These are phyloP conservation scores for Penicillium atrosanguineum DNA, from an alignment of 495 filamentous ascomycete species.

Conservation along the genomic window DNA sequence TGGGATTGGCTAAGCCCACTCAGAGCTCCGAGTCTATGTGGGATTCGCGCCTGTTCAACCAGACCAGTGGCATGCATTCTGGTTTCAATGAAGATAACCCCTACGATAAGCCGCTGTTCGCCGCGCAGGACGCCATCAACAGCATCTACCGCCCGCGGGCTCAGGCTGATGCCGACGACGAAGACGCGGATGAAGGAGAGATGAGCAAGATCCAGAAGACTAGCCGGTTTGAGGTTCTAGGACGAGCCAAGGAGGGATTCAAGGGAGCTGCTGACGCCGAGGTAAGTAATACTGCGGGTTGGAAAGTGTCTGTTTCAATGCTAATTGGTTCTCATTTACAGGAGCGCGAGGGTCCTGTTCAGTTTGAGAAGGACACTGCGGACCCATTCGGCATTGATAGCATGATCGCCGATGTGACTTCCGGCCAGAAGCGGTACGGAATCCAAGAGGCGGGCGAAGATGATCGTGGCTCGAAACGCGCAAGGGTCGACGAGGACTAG, in stretches of 20 bases:
- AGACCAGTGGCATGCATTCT: constrained; percentile 78
- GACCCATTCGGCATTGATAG: constrained; percentile 93
- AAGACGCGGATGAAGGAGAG: constrained; percentile 77
- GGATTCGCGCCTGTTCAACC: constrained; percentile 94
- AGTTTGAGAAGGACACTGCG: constrained; percentile 88
- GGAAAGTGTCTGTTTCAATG: background rate
- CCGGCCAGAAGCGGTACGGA: constrained; percentile 76
- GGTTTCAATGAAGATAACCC: constrained; percentile 98
- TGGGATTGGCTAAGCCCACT: constrained; percentile 93
- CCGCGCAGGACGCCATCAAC: constrained; percentile 91
- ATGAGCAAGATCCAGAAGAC: constrained; percentile 84
- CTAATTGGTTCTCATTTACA: constrained; percentile 33
- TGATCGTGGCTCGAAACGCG: constrained; percentile 67
- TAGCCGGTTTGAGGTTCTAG: constrained; percentile 80
- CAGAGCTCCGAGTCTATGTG: constrained; percentile 90
- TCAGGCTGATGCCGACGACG: constrained; percentile 65
- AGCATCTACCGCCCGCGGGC: constrained; percentile 88
- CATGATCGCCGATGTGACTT: constrained; percentile 79
- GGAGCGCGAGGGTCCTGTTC: constrained; percentile 87
- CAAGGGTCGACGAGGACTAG: constrained; percentile 73
- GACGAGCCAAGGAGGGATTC: constrained; percentile 82
- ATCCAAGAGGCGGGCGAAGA: constrained; percentile 67
- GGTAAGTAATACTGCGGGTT: constrained; percentile 46
- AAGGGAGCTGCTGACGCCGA: constrained; percentile 86
- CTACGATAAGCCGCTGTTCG: constrained; percentile 97